phyloP scores from a whole-genome alignment of 1,139 yeast species.

The Scheffersomyces stambukii region DNA sequence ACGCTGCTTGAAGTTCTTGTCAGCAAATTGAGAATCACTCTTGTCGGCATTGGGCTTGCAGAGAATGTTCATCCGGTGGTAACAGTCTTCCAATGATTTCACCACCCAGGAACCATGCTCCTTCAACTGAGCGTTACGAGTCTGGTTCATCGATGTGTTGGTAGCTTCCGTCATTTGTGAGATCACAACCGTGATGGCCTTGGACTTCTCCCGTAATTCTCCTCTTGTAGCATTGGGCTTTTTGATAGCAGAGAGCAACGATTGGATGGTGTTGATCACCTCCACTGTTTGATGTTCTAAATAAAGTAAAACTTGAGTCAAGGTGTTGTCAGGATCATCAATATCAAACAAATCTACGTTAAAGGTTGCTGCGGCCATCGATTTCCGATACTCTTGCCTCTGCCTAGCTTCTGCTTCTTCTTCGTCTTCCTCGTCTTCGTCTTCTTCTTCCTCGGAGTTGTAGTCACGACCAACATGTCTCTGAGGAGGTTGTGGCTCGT shows the following conservation, averaged over 20 bases:
- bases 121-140: constrained; percentile 74
- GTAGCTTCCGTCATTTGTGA: constrained; percentile 90
- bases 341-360: constrained; percentile 74
- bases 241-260: constrained; percentile 70
- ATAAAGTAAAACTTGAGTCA: constrained; percentile 77
- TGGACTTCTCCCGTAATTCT: constrained; percentile 66
- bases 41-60: constrained; percentile 50
- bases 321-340: constrained; percentile 80
- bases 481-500: no score
- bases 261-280: constrained; percentile 86
- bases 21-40: constrained; percentile 71
- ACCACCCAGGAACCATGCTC: constrained; percentile 93
- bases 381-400: constrained; percentile 46
- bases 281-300: constrained; percentile 92
- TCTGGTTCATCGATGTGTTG: constrained; percentile 82
- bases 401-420: constrained; percentile 34
- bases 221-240: constrained; percentile 76
- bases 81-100: constrained; percentile 78
- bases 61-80: constrained; percentile 68
- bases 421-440: constrained; percentile 14
- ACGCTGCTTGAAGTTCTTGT: constrained; percentile 85
- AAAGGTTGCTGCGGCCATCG: constrained; percentile 55
- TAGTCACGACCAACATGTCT: no score
- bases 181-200: constrained; percentile 71
- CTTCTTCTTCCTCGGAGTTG: constrained; percentile 6